phyloP scores from a whole-genome alignment of 1,139 yeast species.

The Nakaseomyces nivariensis region DNA sequence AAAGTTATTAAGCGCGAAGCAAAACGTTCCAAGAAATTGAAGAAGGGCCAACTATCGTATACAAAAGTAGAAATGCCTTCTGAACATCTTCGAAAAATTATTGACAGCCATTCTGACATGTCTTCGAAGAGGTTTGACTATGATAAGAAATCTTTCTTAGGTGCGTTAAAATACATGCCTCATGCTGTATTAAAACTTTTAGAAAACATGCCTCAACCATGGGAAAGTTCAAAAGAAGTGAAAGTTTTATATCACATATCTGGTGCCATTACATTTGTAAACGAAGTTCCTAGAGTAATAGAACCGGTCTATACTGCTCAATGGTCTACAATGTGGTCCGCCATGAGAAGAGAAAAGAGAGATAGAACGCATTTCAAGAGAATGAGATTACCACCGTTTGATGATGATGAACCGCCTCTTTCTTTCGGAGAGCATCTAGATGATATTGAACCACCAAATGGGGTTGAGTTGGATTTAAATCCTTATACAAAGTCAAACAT shows the following conservation, averaged over 20 bases:
- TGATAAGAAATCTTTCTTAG: conserved; percentile 80
- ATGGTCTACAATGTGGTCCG: conserved; percentile 90
- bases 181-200: conserved; percentile 83
- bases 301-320: conserved; percentile 89
- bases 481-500: conserved; percentile 49
- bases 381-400: conserved; percentile 91
- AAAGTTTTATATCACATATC: conserved; percentile 79
- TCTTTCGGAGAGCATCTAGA: conserved; percentile 74
- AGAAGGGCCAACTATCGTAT: conserved; percentile 37
- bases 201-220: conserved; percentile 98
- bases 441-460: conserved; percentile 59
- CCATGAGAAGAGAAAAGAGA: conserved; percentile 89
- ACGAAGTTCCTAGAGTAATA: conserved; percentile 83
- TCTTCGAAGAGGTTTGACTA: conserved; percentile 72
- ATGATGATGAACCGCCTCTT: conserved; percentile 92
- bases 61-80: conserved; percentile 87
- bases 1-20: conserved; percentile 12
- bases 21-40: conserved; percentile 29
- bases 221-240: conserved; percentile 86
- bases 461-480: conserved; percentile 57
- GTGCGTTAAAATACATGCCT: conserved; percentile 90
- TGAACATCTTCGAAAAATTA: conserved; percentile 79
- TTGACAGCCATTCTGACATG: conserved; percentile 78
- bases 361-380: conserved; percentile 85
- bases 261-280: conserved; percentile 93